Evolutionary conservation across 2,329 filamentous ascomycete species (phyloP), one percentile per base, ranked within the genome.

Genomic region (Scytalidium lignicola): DNA sequence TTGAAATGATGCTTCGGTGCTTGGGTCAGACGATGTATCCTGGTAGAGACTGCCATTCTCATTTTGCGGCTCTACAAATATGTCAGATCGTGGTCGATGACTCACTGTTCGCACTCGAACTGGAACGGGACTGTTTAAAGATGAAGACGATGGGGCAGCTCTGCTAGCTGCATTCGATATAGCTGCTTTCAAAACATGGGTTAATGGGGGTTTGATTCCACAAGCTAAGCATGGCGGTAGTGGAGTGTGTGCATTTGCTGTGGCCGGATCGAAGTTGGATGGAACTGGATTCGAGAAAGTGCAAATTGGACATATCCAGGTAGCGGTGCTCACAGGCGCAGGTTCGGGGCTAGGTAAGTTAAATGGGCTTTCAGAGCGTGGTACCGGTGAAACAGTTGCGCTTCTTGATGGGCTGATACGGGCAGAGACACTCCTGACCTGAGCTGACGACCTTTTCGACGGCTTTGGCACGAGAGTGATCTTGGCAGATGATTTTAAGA

Each of bases 291-390:
- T 97, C 9, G 91, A 92, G 64, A 95, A 95, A 58, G 88, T 92
- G 74, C 92, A 97, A 61, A 97, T 97, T 1, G 88, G 86, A 70
- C 92, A 97, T 18, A 97, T 85, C 92, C 92, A 97, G 3, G 90
- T 96, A 5, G 88, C 89, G 51, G 75, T 79, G 56, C 75, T 78
- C 13, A 73, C 65, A 13, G 76, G 69, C 1, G 73, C 58, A 26
- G 78, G 71, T 15, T 75, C 71, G 13, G 73, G 65, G 44, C 70
- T 68, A 49, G 72, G 62, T 39, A 68, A 60, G 50, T 74, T 67
- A 53, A 73, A 70, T 2, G 69, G 65, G 41, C 68, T 70, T 29
- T 75, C 72, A 20, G 69, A 57, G 37, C 71, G 67, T 39, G 69
- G 65, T 9, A 72, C 65, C 7, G 80, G 73, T 6, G 78, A 75